Percentiles rank a stretch among this genome's conserved stretches.
These are phyloP conservation scores for Carex parvula DNA, from an alignment of 176 grass and related monocot genomes.

Conservation along the genomic window DNA sequence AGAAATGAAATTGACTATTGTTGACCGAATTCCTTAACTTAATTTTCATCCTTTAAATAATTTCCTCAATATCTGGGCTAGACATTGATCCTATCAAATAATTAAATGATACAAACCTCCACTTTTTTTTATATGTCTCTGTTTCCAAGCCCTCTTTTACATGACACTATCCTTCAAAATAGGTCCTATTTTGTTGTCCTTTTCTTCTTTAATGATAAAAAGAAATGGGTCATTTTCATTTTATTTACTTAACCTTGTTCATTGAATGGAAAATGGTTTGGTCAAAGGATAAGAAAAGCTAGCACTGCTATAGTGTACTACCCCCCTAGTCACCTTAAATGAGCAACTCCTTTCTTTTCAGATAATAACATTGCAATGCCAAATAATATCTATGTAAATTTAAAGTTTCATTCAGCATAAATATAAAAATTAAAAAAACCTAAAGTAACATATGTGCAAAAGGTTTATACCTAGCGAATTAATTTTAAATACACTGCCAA, in stretches of 20 bases:
- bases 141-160: neutral
- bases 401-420: neutral
- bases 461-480: neutral
- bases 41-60: neutral
- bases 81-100: neutral
- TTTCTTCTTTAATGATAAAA: neutral
- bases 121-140: neutral
- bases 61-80: neutral
- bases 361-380: neutral
- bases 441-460: neutral
- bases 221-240: neutral
- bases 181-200: neutral
- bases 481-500: neutral
- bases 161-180: neutral
- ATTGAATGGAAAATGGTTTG: constrained; percentile 6
- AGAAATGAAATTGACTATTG: neutral
- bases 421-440: neutral
- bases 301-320: neutral
- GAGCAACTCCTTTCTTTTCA: neutral
- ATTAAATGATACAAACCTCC: neutral
- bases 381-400: neutral
- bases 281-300: constrained; percentile 11
- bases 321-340: neutral
- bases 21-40: neutral
- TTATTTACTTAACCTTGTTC: neutral